These are phyloP conservation scores for Aspergillus puulaauensis DNA, from an alignment of 2,329 filamentous ascomycete genomes.

Conservation along the genomic window DNA sequence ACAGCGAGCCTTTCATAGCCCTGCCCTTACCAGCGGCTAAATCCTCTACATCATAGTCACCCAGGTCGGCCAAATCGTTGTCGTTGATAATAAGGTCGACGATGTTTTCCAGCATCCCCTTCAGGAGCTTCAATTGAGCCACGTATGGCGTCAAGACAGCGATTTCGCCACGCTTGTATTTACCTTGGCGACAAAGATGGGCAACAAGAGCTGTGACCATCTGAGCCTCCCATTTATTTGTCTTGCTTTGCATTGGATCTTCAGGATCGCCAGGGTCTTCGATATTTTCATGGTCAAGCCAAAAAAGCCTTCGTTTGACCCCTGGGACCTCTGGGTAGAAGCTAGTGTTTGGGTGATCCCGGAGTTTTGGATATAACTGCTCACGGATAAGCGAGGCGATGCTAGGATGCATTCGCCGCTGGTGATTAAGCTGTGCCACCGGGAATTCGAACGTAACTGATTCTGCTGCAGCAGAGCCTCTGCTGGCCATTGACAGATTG, in stretches of 20 bases:
- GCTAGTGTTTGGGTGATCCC: not conserved
- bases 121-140: conserved; percentile 16
- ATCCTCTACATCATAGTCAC: not conserved
- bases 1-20: not conserved
- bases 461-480: too few species aligned
- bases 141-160: conserved; percentile 23
- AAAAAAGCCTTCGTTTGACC: conserved; percentile 17
- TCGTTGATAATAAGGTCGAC: conserved; percentile 6
- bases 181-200: conserved; percentile 23
- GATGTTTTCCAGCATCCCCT: not conserved
- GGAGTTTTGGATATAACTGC: conserved; percentile 3
- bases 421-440: conserved; percentile 1
- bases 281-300: conserved; percentile 18
- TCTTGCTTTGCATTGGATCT: conserved; percentile 14
- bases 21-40: not conserved
- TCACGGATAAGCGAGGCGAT: conserved; percentile 6
- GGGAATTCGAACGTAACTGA: not conserved
- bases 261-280: conserved; percentile 15
- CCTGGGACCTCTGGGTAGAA: conserved; percentile 2
- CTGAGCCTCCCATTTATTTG: conserved; percentile 20
- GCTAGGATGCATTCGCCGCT: conserved; percentile 9
- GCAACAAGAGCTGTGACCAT: conserved; percentile 21
- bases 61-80: not conserved
- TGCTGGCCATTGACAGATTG: too few species aligned
- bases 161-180: conserved; percentile 20